Conservation (phyloP, 2,329 filamentous ascomycete species). For the Plenodomus lindquistii region DNA sequence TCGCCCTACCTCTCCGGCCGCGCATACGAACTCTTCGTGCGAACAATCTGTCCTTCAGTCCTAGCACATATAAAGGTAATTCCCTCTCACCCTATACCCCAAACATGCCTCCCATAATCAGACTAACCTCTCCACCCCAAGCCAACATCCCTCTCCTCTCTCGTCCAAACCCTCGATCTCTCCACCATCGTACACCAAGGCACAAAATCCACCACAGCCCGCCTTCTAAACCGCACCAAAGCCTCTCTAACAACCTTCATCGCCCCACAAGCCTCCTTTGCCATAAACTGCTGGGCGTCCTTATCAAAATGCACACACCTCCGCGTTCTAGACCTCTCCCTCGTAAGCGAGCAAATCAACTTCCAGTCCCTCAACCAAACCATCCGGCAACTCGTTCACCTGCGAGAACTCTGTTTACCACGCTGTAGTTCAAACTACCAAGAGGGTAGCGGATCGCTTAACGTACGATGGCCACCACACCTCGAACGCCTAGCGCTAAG, state of each 20-base stretch:
- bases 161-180: conserved; percentile 60
- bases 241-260: conserved; percentile 57
- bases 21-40: conserved; percentile 59
- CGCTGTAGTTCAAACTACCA: conserved; percentile 41
- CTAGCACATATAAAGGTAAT: conserved; percentile 49
- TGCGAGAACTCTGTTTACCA: conserved; percentile 54
- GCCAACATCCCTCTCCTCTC: conserved; percentile 52
- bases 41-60: conserved; percentile 58
- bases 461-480: conserved; percentile 49
- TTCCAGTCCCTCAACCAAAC: conserved; percentile 56
- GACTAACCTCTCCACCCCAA: conserved; percentile 12
- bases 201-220: conserved; percentile 60
- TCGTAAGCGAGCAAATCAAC: conserved; percentile 56
- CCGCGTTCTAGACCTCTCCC: conserved; percentile 55
- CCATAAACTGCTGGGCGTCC: conserved; percentile 60
- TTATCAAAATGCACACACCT: conserved; percentile 60
- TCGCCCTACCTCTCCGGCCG: conserved; percentile 55
- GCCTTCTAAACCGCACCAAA: conserved; percentile 60
- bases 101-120: background rate
- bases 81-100: background rate
- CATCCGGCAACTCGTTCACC: conserved; percentile 50
- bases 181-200: conserved; percentile 62
- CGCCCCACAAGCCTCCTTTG: conserved; percentile 62
- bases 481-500: conserved; percentile 48
- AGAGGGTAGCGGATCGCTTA: conserved; percentile 18